phyloP scores from a whole-genome alignment of 2,329 filamentous ascomycete species.

The Ophiosphaerella korrae region DNA sequence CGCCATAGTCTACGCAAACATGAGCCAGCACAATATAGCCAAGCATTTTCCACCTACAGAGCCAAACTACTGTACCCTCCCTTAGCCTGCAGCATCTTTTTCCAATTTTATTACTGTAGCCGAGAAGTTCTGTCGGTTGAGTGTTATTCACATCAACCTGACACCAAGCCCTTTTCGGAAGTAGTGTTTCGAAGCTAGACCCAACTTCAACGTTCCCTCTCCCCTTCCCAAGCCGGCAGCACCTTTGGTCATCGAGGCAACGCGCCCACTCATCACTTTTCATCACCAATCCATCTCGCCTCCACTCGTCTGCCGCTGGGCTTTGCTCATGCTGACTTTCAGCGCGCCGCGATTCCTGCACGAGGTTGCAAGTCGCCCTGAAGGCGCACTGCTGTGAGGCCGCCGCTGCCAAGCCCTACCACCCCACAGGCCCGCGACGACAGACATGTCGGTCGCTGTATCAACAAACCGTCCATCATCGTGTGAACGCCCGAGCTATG shows the following conservation, averaged over 20 bases:
- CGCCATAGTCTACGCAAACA: no score
- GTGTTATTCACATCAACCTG: no score
- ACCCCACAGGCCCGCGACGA: constrained; percentile 34
- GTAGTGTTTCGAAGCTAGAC: no score
- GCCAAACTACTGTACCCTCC: no score
- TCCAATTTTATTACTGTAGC: no score
- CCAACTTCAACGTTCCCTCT: constrained; percentile 7
- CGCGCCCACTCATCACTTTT: constrained; percentile 31
- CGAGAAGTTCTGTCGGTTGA: no score
- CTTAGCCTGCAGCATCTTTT: no score
- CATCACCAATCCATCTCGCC: constrained; percentile 41
- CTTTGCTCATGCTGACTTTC: constrained; percentile 48
- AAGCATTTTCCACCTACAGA: no score
- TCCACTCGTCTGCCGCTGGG: constrained; percentile 33
- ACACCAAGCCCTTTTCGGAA: no score
- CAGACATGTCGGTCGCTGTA: constrained; percentile 44
- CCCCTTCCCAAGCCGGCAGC: constrained; percentile 30
- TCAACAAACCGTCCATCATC: constrained; percentile 48
- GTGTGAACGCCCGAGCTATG: constrained; percentile 50
- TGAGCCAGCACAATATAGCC: no score
- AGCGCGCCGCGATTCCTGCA: constrained; percentile 47
- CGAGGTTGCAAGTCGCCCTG: constrained; percentile 48
- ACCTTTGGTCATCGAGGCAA: constrained; percentile 43
- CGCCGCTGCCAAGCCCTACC: constrained; percentile 41
- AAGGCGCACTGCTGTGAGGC: constrained; percentile 47